Base-by-base conservation (phyloP, 768 basidiomycete genomes). In the Lyophyllum shimeji region DNA sequence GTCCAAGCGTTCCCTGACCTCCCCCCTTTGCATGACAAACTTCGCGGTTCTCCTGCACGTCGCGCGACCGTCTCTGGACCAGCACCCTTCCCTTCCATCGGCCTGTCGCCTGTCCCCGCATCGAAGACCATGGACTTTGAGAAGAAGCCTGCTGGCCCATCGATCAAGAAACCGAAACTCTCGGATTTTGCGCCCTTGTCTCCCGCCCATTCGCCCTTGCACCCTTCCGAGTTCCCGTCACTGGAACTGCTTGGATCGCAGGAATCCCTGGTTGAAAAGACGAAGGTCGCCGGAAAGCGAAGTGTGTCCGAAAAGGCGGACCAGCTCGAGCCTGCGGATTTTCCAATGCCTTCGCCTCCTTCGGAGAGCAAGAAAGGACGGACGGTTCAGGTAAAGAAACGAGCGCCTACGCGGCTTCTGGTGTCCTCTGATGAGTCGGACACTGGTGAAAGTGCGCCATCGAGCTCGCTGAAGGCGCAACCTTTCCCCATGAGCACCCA, bases 401-500 rank as follows among this genome's bases (percentile, higher is more conserved):
- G 24, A 11, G 13, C 2, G 8, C 50, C 53, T 12, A 24, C 2
- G n/a, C 53, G 21, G 5, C 39, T 18, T 25, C 33, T 61, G 15
- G n/a, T 48, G 5, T 59, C 25, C 21, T 55, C 50, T 13, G 54
- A 51, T 27, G 54, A 43, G 39, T 51, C 43, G 15, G 54, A 48
- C 17, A 25, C 18, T 13, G 44, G 52, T 12, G 33, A 34, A 34
- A 54, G 44, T 27, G 53, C 39, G 17, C 18, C 46, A 17, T 37
- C 20, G 34, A 39, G 23, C 31, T 43, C 51, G 17, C 53, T 33
- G 23, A 56, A 50, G 54, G 61, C 58, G 27, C 67, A 65, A 45
- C 78, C 80, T 1, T 82, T 82, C 49, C 80, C 81, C 5, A 77
- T 86, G 82, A 76, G 69, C 48, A 72, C 76, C 1, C 75, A 79